phyloP scores from a whole-genome alignment of 2,329 filamentous ascomycete genomes.

The Beauveria sp. region DNA sequence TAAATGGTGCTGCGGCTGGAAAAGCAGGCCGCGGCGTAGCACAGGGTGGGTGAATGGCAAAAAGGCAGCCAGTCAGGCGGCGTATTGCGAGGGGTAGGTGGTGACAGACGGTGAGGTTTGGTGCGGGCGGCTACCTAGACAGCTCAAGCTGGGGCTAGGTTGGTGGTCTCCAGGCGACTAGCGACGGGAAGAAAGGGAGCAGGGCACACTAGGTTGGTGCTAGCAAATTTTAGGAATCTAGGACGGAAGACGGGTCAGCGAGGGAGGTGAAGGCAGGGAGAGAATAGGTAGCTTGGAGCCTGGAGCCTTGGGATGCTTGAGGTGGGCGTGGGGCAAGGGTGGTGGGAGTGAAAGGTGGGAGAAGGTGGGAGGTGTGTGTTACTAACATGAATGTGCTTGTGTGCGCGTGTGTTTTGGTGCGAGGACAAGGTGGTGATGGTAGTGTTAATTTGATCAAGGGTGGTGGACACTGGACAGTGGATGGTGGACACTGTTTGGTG shows the following conservation, averaged over 20 bases:
- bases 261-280: background rate
- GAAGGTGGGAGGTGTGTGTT: background rate
- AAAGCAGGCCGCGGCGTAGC: slow-evolving; percentile 5
- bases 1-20: slow-evolving; percentile 9
- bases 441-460: background rate
- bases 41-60: slow-evolving; percentile 9
- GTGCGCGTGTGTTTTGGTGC: background rate
- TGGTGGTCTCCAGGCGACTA: background rate
- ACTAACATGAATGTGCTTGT: background rate
- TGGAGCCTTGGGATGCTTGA: too few relatives aligned
- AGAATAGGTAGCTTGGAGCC: background rate
- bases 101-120: slow-evolving; percentile 5
- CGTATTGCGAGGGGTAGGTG: slow-evolving; percentile 1
- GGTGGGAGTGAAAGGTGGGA: background rate
- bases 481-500: background rate
- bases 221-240: background rate
- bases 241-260: background rate
- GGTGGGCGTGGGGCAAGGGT: background rate
- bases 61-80: slow-evolving; percentile 9
- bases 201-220: background rate
- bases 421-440: background rate
- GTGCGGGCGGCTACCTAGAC: slow-evolving; percentile 1
- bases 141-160: background rate
- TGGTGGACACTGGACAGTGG: background rate
- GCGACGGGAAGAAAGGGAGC: background rate